phyloP scores from a whole-genome alignment of 768 basidiomycete species.

The Melanogaster broomeanus region DNA sequence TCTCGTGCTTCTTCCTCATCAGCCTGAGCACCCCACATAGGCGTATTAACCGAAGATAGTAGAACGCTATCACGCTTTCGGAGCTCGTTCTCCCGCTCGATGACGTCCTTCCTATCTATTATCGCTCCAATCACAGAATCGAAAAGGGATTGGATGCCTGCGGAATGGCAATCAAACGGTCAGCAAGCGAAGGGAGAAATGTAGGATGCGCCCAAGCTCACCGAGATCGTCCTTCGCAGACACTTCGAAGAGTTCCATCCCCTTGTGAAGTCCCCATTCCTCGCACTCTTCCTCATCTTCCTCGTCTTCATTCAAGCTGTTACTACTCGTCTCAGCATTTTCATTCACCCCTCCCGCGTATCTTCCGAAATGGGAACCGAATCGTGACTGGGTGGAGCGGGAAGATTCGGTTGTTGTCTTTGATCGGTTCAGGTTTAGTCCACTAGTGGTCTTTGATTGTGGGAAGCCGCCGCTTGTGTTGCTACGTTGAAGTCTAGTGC shows the following conservation, averaged over 20 bases:
- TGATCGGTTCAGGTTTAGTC: conserved; percentile 33
- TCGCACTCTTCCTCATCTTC: conserved; percentile 46
- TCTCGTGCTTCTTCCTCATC: conserved; percentile 75
- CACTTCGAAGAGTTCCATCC: conserved; percentile 89
- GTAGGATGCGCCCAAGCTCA: conserved; percentile 28
- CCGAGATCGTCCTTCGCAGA: conserved; percentile 88
- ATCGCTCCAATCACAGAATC: conserved; percentile 78
- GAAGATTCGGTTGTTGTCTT: conserved; percentile 40
- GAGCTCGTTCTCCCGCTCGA: conserved; percentile 79
- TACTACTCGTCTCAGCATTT: conserved; percentile 59
- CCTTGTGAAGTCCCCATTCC: conserved; percentile 79
- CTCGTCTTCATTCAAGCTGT: conserved; percentile 68
- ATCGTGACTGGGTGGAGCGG: conserved; percentile 51
- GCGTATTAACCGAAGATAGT: conserved; percentile 60
- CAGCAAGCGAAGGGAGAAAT: conserved; percentile 11
- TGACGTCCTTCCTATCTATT: conserved; percentile 72
- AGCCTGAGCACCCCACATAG: conserved; percentile 78
- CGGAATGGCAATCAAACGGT: conserved; percentile 4
- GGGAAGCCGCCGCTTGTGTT: conserved; percentile 49
- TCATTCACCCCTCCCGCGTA: conserved; percentile 57
- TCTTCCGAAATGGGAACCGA: conserved; percentile 56
- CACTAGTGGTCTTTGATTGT: conserved; percentile 50
- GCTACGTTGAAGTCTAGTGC: conserved; percentile 54
- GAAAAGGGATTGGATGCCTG: conserved; percentile 83
- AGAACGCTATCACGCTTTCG: conserved; percentile 85